Base-by-base conservation (phyloP, 1,284 basidiomycete genomes). In the Boletus calvinii region DNA sequence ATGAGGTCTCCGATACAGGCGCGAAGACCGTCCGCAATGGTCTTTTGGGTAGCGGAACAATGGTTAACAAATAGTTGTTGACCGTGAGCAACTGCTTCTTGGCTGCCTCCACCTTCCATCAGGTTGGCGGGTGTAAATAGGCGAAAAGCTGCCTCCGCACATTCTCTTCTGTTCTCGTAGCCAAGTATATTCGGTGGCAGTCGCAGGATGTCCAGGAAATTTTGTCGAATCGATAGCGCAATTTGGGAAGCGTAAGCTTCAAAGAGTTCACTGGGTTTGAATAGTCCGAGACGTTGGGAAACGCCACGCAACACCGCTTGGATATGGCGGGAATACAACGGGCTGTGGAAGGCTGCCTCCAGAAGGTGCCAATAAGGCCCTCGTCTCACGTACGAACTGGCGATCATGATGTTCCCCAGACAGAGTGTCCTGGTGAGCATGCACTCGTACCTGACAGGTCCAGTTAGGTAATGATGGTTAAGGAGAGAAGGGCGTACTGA, bases 301-400 rank as follows among this genome's bases (percentile, higher is more conserved):
- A 89, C 83, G 4, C 80, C 81, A 9, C 66, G 63, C 15, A 98
- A 73, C 18, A 91, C 77, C 2, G 77, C 72, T 59, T 85, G 80
- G 35, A 94, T 80, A 59, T 92, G 86, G 6, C 62, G 63, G 8
- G 78, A 72, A 63, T 85, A 90, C 17, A 62, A 60, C 12, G 72
- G 61, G 11, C 71, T 72, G 59, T 73, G 70, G 37, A 78, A 74
- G 58, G 74, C 83, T 44, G 83, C 79, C 66, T 94, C 92, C 52
- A 98, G 74, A 34, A 98, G 68, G 68, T 95, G 87, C 80, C 89
- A 94, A 62, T 96, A 92, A 1, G 93, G 81, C 0, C 85, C 87
- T n/a, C 90, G 80, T n/a, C 95, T 81, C 11, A 90, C 80, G 1
- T 81, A 79, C 2, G 92, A 88, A 63, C 85, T 90, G 17, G 85